Base-by-base conservation (phyloP, 768 basidiomycete genomes). In the Arthromyces matolae region DNA sequence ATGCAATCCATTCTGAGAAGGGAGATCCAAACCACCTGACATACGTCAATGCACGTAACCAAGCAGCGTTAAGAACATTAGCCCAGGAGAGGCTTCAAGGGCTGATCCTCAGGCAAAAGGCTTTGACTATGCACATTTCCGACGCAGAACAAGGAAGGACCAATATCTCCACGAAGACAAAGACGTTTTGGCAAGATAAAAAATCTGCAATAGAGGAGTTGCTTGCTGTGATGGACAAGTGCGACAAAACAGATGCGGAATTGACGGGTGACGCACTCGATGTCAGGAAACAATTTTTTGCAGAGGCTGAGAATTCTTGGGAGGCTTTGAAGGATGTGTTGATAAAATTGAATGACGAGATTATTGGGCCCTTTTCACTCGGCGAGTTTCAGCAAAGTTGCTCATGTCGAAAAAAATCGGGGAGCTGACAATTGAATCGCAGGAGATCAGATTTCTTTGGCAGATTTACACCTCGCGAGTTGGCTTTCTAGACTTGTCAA, bases 381-480 rank as follows among this genome's bases (percentile, higher is more conserved):
- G 87, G 86, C 86, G 60, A 42, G 77, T 60, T 12, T 10, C 32
- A 13, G 35, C 12, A 36, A 18, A n/a, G 25, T 22, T 45, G 24
- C 19, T 22, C 16, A 37, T 84, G 84, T 84, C 59, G 41, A 75
- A 63, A n/a, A 36, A 14, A n/a, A n/a, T n/a, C n/a, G n/a, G n/a
- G n/a, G n/a, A n/a, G n/a, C 8, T 7, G 16, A 27, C 9, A 41
- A 39, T 19, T 20, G 28, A 16, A 47, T 42, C 22, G 25, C 45
- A 88, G 91, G 91, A 14, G 90, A 93, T 58, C 89, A 93, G 53
- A 63, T 91, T 56, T 89, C 85, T 5, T 67, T 90, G 38, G 87
- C 84, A 12, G 92, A 93, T 61, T 68, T 92, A 46, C 90, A 92
- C 59, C 75, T 92, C 16, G 82, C 80, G 8, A 81, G 80, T 22